phyloP scores from a whole-genome alignment of 2,329 filamentous ascomycete genomes.

The Thelonectria olida region DNA sequence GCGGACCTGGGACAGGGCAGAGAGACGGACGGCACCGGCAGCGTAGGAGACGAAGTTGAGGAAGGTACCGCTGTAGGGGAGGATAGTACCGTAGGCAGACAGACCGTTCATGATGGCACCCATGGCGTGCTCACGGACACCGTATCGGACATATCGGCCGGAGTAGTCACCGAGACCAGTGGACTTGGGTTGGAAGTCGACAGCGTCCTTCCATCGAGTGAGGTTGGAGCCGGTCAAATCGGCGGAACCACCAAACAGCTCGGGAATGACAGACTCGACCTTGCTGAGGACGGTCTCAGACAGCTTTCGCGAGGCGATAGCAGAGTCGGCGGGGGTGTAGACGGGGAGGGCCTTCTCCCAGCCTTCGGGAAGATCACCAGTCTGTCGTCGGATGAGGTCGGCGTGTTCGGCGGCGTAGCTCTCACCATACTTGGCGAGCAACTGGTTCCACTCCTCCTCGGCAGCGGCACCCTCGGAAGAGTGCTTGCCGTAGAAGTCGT shows the following conservation, averaged over 20 bases:
- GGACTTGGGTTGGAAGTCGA: constrained; percentile 94
- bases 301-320: constrained; percentile 93
- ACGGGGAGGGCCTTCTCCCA: constrained; percentile 95
- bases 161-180: constrained; percentile 87
- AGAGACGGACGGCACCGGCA: constrained; percentile 93
- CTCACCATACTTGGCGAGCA: constrained; percentile 85
- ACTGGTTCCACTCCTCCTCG: constrained; percentile 95
- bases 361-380: constrained; percentile 87
- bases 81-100: constrained; percentile 91
- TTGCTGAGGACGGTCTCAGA: constrained; percentile 93
- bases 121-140: constrained; percentile 93
- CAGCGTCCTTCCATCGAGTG: constrained; percentile 95
- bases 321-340: constrained; percentile 86
- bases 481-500: constrained; percentile 89
- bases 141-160: constrained; percentile 92
- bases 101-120: constrained; percentile 95
- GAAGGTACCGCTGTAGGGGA: constrained; percentile 96
- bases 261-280: constrained; percentile 83
- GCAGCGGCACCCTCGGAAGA: constrained; percentile 85
- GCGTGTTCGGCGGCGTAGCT: constrained; percentile 81
- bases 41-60: constrained; percentile 99
- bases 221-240: constrained; percentile 99
- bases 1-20: constrained; percentile 88
- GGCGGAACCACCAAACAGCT: constrained; percentile 94
- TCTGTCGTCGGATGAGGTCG: constrained; percentile 83